Evolutionary conservation across 2,329 filamentous ascomycete genomes (phyloP).

Genomic region (Chaetomium globosum): DNA sequence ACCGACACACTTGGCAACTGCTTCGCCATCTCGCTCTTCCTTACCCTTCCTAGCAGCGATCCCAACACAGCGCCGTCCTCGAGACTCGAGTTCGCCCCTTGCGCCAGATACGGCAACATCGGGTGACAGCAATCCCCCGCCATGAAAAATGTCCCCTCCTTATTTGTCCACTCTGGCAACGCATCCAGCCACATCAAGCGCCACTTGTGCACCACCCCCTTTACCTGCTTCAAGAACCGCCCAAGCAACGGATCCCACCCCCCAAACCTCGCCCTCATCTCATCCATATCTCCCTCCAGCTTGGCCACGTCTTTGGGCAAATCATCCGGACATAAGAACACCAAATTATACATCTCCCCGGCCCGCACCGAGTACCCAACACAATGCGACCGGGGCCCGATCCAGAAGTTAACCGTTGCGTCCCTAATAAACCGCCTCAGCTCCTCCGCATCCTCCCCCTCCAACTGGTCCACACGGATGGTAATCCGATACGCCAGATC

Average conservation of each 20-base stretch:
- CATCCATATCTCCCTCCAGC: constrained; percentile 56
- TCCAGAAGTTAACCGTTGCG: constrained; percentile 57
- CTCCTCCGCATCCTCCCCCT: constrained; percentile 48
- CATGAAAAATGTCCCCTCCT: constrained; percentile 54
- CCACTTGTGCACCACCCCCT: constrained; percentile 65
- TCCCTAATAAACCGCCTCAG: constrained; percentile 49
- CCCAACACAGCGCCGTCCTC: constrained; percentile 71
- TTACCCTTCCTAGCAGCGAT: constrained; percentile 56
- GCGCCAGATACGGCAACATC: constrained; percentile 65
- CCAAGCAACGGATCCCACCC: constrained; percentile 65
- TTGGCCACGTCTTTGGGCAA: constrained; percentile 51
- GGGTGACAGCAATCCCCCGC: constrained; percentile 65
- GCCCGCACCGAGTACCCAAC: constrained; percentile 52
- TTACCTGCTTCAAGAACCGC: constrained; percentile 52
- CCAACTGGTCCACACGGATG: constrained; percentile 52
- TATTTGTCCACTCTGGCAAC: constrained; percentile 58
- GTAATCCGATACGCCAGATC: constrained; percentile 60
- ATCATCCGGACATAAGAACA: constrained; percentile 51
- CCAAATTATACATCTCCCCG: constrained; percentile 51
- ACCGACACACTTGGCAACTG: constrained; percentile 50
- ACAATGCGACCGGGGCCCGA: constrained; percentile 55
- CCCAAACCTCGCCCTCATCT: constrained; percentile 63
- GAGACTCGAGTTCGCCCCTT: constrained; percentile 67
- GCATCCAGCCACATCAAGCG: constrained; percentile 59
- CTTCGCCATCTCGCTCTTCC: constrained; percentile 47